Base-by-base conservation (phyloP, 371 early-diverging fungal genomes). In the Capniomyces stellatus region DNA sequence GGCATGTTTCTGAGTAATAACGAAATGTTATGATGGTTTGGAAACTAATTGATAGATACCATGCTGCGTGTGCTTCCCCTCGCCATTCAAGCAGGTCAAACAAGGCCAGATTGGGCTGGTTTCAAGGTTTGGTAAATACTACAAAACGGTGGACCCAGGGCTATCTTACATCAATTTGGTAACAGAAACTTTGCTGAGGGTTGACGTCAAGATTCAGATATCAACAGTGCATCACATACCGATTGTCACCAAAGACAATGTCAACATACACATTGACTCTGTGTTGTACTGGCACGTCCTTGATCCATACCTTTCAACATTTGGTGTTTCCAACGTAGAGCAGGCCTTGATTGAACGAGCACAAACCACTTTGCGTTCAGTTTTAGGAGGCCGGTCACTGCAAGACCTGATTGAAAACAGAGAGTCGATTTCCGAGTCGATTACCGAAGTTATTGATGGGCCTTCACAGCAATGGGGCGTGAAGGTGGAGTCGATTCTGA, bases 161-260 rank as follows among this genome's bases (percentile, higher is more conserved):
- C 64, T 92, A 49, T 77, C 82, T 51, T 64, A 72, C 29, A 75
- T 92, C 54, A 92, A 93, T 64, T 75, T 77, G 0, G 46, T 78
- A 29, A 81, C 87, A 0, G 92, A 92, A 58, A 28, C 46, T 1
- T 58, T 89, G 27, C 46, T 52, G n/a, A 63, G 58, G 22, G 78
- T 87, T 18, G 83, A 87, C 59, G 74, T 87, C 58, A 81, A 79
- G 56, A 75, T 89, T 29, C 87, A 85, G 61, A 77, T 88, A 25
- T 71, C 73, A 15, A 68, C 76, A 43, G 81, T 92, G 43, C 75
- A 78, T 4, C 55, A 64, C n/a, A 88, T 92, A 64, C 67, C 70
- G 19, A 82, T 92, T 61, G 85, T 89, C 73, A 87, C 92, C 56
- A 84, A 85, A 61, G 90, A 90, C 67, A 90, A 91, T 55, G 87